Conservation (phyloP, 176 grass and related monocot genomes). For the Avena sativa region DNA sequence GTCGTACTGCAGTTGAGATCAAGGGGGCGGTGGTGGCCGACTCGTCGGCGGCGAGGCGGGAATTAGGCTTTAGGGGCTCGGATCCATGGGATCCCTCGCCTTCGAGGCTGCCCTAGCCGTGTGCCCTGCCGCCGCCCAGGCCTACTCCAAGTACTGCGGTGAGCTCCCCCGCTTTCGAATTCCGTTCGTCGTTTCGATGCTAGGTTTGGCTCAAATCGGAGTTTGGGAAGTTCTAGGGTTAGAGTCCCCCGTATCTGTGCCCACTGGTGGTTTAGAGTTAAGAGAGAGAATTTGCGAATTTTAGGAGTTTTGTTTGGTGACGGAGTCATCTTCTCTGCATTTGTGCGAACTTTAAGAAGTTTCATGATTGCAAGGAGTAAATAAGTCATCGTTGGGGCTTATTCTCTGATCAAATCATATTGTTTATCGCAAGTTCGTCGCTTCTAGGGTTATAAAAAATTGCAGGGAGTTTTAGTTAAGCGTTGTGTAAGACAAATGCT, state of each 20-base stretch:
- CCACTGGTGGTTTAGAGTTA: slow-evolving; percentile 1
- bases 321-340: background rate
- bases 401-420: background rate
- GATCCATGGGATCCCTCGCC: slow-evolving; percentile 59
- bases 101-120: slow-evolving; percentile 41
- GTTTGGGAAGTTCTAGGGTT: slow-evolving; percentile 18
- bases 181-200: background rate
- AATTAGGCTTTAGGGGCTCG: slow-evolving; percentile 1
- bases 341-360: slow-evolving; percentile 8
- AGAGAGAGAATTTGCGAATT: slow-evolving; percentile 1
- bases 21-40: background rate
- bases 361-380: background rate
- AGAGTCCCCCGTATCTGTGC: background rate
- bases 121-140: slow-evolving; percentile 65
- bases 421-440: background rate
- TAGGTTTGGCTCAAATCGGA: background rate
- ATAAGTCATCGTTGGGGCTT: background rate
- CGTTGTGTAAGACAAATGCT: slow-evolving; percentile 15
- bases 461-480: slow-evolving; percentile 19
- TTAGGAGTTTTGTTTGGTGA: slow-evolving; percentile 12
- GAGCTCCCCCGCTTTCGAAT: slow-evolving; percentile 43
- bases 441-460: slow-evolving; percentile 20
- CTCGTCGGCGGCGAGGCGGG: slow-evolving; percentile 35
- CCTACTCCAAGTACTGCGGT: slow-evolving; percentile 84
- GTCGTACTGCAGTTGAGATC: slow-evolving; percentile 43